A percentile compares a stretch with the other conserved stretches of the same genome.
phyloP scores from a whole-genome alignment of 2,329 filamentous ascomycete genomes.

The Atkinsonella hypoxylon region DNA sequence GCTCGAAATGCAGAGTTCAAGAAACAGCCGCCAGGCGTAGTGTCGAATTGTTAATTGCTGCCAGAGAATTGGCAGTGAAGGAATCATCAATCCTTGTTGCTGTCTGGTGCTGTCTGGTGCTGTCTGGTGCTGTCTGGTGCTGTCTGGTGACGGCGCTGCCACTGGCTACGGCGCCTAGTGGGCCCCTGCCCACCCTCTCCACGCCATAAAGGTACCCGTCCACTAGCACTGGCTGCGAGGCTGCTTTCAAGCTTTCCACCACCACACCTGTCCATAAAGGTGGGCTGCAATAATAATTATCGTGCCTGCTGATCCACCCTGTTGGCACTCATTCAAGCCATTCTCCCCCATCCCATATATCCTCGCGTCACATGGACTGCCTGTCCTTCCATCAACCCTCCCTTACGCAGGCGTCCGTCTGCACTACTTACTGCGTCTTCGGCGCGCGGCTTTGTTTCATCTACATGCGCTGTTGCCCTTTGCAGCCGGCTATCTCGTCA shows the following conservation, averaged over 20 bases:
- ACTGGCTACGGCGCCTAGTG: too few species aligned
- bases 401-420: slow-evolving; percentile 3
- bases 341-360: slow-evolving; percentile 12
- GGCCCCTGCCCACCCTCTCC: too few species aligned
- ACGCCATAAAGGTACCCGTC: not conserved
- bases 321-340: slow-evolving; percentile 15
- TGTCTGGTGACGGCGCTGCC: too few species aligned
- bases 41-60: too few species aligned
- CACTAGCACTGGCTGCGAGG: not conserved
- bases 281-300: slow-evolving; percentile 14
- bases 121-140: too few species aligned
- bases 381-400: slow-evolving; percentile 14
- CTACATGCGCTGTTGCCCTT: slow-evolving; percentile 17
- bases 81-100: too few species aligned
- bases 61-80: too few species aligned
- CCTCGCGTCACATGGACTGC: slow-evolving; percentile 22
- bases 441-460: slow-evolving; percentile 5
- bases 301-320: slow-evolving; percentile 20
- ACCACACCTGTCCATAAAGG: slow-evolving; percentile 1
- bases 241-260: not conserved
- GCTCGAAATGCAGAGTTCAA: too few species aligned
- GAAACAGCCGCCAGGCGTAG: too few species aligned
- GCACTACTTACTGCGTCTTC: slow-evolving; percentile 4
- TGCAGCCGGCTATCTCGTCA: slow-evolving; percentile 8
- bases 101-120: too few species aligned